Base-by-base conservation (phyloP, 176 grass and related monocot genomes). In the Paspalum vaginatum region DNA sequence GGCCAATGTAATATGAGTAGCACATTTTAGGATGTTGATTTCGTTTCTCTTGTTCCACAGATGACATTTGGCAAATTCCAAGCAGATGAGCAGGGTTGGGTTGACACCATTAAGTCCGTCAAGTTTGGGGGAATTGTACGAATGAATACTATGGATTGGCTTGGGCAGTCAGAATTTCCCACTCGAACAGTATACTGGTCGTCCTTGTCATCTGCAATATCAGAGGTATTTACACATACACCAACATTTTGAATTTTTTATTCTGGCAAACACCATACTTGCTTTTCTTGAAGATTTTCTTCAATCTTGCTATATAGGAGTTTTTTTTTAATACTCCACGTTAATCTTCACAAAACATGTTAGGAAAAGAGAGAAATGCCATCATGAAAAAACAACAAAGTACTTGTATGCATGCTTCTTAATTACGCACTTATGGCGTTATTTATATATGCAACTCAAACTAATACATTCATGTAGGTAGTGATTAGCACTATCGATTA, bases 81-180 rank as follows among this genome's bases (percentile, higher is more conserved):
- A 68, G 80, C 92, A 70, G 95, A 98, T 81, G 95, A 98, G 79
- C 92, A 93, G 58, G 92, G 82, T 62, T 98, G 95, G 95, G 84
- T 95, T 3, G 90, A 93, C 75, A 93, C 92, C 46, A 93, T 98
- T 43, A 93, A 93, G 73, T 98, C 95, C n/a, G 95, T 95, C 8
- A 81, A 75, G 48, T 49, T 70, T 40, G 86, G 90, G 75, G 92
- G 90, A 68, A 84, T 75, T 58, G 74, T 98, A 24, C 62, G 92
- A 57, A 89, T 98, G 72, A 94, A 65, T 77, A 98, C 95, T 25
- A 94, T 98, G 95, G 92, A 94, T 78, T 98, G 95, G 92, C 90
- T 98, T 60, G 90, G 90, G 46, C 88, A 98, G 72, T 98, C 95
- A 2, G 78, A 95, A n/a, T 95, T 81, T 72, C n/a, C 86, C 55